Evolutionary conservation across 352 stramenopile genomes (phyloP).

Genomic region (Phytophthora vignae): DNA sequence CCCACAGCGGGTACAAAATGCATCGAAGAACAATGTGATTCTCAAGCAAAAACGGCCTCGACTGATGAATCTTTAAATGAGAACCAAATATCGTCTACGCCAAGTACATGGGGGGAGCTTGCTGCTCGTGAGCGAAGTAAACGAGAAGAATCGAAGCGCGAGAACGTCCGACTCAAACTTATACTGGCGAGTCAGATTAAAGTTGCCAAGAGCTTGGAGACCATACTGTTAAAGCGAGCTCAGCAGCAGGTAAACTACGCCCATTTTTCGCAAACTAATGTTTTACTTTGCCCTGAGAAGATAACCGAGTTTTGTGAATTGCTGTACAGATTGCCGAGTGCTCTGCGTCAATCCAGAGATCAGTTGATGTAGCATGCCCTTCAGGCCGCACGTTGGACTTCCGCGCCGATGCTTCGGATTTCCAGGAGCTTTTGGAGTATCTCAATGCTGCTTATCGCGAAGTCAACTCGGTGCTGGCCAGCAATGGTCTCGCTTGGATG

Average conservation of each 20-base stretch:
- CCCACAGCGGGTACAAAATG: background rate
- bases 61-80: background rate
- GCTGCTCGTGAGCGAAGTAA: conserved; percentile 16
- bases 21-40: background rate
- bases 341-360: conserved; percentile 24
- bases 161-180: conserved; percentile 43
- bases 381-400: conserved; percentile 25
- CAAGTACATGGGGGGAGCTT: conserved; percentile 23
- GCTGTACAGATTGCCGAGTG: conserved; percentile 24
- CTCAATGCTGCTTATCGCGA: conserved; percentile 33
- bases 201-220: conserved; percentile 51
- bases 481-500: conserved; percentile 38
- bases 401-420: conserved; percentile 30
- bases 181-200: conserved; percentile 59
- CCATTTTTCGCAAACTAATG: background rate
- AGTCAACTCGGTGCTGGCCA: conserved; percentile 33
- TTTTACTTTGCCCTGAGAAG: background rate
- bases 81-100: background rate
- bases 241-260: conserved; percentile 23
- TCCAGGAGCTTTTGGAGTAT: conserved; percentile 34
- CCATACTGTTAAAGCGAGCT: conserved; percentile 41
- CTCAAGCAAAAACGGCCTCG: background rate
- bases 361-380: conserved; percentile 22
- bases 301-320: background rate
- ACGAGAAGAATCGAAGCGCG: conserved; percentile 32